Evolutionary conservation across 202 grass and related monocot genomes (phyloP), one percentile per base, ranked within the genome.

Genomic region (Panicum hallii): DNA sequence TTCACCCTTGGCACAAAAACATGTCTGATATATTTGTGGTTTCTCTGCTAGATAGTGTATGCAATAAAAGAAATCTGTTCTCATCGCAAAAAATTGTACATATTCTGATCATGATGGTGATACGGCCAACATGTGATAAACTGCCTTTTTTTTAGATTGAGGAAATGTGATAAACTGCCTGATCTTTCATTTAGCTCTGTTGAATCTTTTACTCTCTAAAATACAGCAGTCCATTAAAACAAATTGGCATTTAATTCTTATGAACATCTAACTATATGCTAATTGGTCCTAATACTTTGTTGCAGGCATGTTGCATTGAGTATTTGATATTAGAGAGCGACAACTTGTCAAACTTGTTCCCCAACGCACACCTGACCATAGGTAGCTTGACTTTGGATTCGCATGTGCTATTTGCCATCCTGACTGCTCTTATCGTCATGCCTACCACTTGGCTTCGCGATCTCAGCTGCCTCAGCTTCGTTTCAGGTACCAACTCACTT

Each of bases 301-400:
- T 52, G n/a, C 90, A 98, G 96, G 93, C 96, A 62, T 93, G 96
- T 67, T 98, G 96, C 84, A 92, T 95, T 63, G 96, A 95, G 72
- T 99, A 95, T 58, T 79, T 98, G 53, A 98, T 98, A 78, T 81
- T 98, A 63, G 95, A 98, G 75, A 89, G 95, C 22, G 95, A 98
- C 67, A 98, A 94, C 82, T 70, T 95, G 46, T 95, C 95, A 13
- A 87, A 90, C 42, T 63, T 98, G 46, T 98, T 98, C 82, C 95
- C 96, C 30, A 87, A 95, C 82, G 75, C 86, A 14, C 90, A 99
- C 53, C 63, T 95, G 53, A 80, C 86, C 43, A 84, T 95, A 53
- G 76, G 93, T 67, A 78, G 75, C 9, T 67, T 94, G 41, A 87
- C 86, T 78, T 46, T 98, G 6, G 79, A 95, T 69, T 70, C 91